Evolutionary conservation across 345 rosid species (phyloP).

Genomic region (Erodium maritimum): DNA sequence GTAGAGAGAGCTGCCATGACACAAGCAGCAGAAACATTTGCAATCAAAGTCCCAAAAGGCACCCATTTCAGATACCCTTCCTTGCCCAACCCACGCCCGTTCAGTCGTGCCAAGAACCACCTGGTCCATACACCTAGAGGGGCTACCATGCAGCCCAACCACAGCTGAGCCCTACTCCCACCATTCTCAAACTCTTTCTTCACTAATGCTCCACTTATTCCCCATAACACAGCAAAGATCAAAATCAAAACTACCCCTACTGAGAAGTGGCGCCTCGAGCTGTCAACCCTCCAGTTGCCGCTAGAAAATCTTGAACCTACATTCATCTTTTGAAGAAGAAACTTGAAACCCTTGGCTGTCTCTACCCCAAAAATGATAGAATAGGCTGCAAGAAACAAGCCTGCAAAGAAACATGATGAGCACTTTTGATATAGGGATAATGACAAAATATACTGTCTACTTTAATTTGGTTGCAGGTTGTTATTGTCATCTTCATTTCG

Average conservation of each 20-base stretch:
- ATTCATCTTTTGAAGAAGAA: conserved; percentile 22
- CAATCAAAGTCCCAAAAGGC: conserved; percentile 81
- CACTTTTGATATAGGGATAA: too few species aligned
- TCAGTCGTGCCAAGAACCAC: conserved; percentile 81
- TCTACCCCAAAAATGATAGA: conserved; percentile 70
- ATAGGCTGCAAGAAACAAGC: conserved; percentile 62
- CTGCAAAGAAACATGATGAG: too few species aligned
- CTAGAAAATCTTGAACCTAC: conserved; percentile 8
- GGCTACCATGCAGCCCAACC: conserved; percentile 74
- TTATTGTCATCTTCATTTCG: too few species aligned
- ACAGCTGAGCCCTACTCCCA: conserved; percentile 45
- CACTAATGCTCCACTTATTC: conserved; percentile 31
- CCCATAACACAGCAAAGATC: conserved; percentile 34
- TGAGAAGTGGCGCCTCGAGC: conserved; percentile 26
- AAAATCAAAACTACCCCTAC: conserved; percentile 30
- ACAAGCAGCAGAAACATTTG: conserved; percentile 72
- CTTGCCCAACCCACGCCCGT: conserved; percentile 75
- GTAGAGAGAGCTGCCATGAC: conserved; percentile 69
- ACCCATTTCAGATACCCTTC: conserved; percentile 51
- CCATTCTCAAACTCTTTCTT: conserved; percentile 37
- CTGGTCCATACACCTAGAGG: conserved; percentile 89
- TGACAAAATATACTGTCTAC: too few species aligned
- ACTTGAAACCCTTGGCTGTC: conserved; percentile 70
- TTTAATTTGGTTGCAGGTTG: too few species aligned
- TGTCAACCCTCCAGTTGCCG: conserved; percentile 32